Conservation (phyloP, 2,329 filamentous ascomycete genomes). For the Epichloe typhina region DNA sequence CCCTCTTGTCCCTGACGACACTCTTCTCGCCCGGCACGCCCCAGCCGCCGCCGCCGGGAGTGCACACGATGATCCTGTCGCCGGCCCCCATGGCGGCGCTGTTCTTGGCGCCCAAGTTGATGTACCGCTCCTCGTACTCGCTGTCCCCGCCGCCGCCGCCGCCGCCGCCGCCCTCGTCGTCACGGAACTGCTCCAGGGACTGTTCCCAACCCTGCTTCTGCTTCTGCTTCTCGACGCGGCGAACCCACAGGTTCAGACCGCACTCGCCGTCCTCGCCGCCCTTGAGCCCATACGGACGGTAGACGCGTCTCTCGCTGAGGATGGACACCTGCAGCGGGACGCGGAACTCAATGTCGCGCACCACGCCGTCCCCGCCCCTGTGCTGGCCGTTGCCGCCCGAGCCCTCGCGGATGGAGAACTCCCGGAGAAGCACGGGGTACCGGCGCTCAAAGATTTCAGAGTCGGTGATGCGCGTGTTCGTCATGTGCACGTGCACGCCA, state of each 20-base stretch:
- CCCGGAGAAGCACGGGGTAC: slow-evolving; percentile 59
- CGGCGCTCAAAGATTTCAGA: slow-evolving; percentile 31
- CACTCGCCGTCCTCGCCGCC: slow-evolving; percentile 69
- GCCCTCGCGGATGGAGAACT: slow-evolving; percentile 52
- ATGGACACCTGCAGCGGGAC: slow-evolving; percentile 68
- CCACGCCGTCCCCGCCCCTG: slow-evolving; percentile 58
- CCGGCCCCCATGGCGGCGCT: slow-evolving; percentile 63
- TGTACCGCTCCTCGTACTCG: slow-evolving; percentile 45
- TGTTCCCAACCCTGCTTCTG: slow-evolving; percentile 30
- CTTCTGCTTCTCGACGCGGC: slow-evolving; percentile 44
- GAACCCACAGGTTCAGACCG: slow-evolving; percentile 79
- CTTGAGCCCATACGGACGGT: slow-evolving; percentile 52
- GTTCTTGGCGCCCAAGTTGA: slow-evolving; percentile 70
- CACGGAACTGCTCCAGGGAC: slow-evolving; percentile 26
- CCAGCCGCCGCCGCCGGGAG: slow-evolving; percentile 72
- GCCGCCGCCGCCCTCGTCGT: slow-evolving; percentile 15
- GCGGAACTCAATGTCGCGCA: slow-evolving; percentile 68
- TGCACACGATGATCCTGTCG: slow-evolving; percentile 64
- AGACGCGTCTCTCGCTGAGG: slow-evolving; percentile 63
- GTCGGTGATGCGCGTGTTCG: slow-evolving; percentile 63
- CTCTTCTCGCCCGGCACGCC: slow-evolving; percentile 46
- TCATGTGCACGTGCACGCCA: slow-evolving; percentile 44
- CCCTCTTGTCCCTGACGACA: slow-evolving; percentile 33
- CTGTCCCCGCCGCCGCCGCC: slow-evolving; percentile 15
- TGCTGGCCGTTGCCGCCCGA: slow-evolving; percentile 55